A percentile compares a stretch with the other conserved stretches of the same genome.
Evolutionary conservation across 768 basidiomycete genomes (phyloP).

Genomic region (Leccinum arenicola): DNA sequence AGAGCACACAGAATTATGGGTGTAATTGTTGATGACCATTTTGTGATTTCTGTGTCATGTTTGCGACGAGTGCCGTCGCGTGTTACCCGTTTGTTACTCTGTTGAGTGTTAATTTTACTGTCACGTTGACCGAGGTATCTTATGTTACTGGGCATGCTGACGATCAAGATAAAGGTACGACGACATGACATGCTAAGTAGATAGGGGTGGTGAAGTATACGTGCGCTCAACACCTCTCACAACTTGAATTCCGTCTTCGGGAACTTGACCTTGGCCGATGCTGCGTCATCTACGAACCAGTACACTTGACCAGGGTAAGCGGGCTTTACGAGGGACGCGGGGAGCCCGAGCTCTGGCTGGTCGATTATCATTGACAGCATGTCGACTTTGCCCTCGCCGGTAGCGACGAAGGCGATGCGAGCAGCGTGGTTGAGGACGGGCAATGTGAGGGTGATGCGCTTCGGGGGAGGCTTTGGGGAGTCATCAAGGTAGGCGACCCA

Average conservation of each 20-base stretch:
- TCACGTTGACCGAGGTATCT: constrained; percentile 22
- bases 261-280: constrained; percentile 61
- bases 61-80: constrained; percentile 22
- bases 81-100: constrained; percentile 33
- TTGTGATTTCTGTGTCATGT: constrained; percentile 26
- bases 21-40: constrained; percentile 74
- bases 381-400: constrained; percentile 80
- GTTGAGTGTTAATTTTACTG: constrained; percentile 36
- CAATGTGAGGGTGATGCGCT: constrained; percentile 88
- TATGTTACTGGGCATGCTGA: constrained; percentile 20
- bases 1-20: constrained; percentile 85
- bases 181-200: constrained; percentile 16
- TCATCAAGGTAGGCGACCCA: constrained; percentile 96
- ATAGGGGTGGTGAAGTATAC: constrained; percentile 4
- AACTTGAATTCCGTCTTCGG: constrained; percentile 56
- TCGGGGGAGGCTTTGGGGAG: constrained; percentile 89
- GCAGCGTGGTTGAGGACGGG: constrained; percentile 89
- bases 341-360: constrained; percentile 71
- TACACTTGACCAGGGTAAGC: constrained; percentile 79
- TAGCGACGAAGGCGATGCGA: constrained; percentile 85
- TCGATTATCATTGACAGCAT: constrained; percentile 74
- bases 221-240: constrained; percentile 26
- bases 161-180: constrained; percentile 9
- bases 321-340: constrained; percentile 79
- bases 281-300: constrained; percentile 94